Conservation (phyloP, 2,329 filamentous ascomycete genomes). For the Neoarthrinium moseri region DNA sequence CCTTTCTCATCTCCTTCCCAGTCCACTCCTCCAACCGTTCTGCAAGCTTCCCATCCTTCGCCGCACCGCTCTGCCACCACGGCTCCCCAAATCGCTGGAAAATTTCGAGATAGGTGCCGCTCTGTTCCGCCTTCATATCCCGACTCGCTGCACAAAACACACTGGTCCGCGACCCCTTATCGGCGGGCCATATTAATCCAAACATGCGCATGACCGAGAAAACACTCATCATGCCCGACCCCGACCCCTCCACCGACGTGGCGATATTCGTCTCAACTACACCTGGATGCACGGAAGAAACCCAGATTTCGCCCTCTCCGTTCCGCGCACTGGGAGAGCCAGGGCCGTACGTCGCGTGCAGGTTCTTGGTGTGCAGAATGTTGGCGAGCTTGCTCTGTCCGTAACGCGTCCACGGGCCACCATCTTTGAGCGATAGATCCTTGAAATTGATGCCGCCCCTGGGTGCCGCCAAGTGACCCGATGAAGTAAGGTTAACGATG, state of each 20-base stretch:
- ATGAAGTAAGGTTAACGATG: constrained; percentile 27
- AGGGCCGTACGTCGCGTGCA: constrained; percentile 33
- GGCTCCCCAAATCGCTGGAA: constrained; percentile 26
- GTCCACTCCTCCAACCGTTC: constrained; percentile 33
- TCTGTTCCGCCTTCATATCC: constrained; percentile 35
- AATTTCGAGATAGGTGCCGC: constrained; percentile 32
- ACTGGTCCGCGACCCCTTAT: constrained; percentile 34
- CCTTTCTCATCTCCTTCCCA: constrained; percentile 26
- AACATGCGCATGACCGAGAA: constrained; percentile 16
- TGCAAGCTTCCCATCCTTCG: constrained; percentile 31
- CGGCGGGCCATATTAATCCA: constrained; percentile 23
- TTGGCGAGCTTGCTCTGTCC: constrained; percentile 47
- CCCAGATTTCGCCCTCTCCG: constrained; percentile 36
- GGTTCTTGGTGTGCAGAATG: constrained; percentile 36
- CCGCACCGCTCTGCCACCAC: constrained; percentile 29
- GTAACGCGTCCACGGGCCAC: constrained; percentile 30
- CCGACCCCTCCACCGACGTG: constrained; percentile 12
- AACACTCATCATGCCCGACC: constrained; percentile 5
- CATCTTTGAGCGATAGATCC: constrained; percentile 17
- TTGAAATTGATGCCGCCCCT: constrained; percentile 23
- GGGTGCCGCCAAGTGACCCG: constrained; percentile 24
- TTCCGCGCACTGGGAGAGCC: constrained; percentile 22
- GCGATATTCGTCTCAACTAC: constrained; percentile 31
- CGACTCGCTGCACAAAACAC: constrained; percentile 34
- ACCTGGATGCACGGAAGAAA: constrained; percentile 38